Evolutionary conservation across 768 basidiomycete species (phyloP).

Genomic region (Naganishia vaughanmartiniae): DNA sequence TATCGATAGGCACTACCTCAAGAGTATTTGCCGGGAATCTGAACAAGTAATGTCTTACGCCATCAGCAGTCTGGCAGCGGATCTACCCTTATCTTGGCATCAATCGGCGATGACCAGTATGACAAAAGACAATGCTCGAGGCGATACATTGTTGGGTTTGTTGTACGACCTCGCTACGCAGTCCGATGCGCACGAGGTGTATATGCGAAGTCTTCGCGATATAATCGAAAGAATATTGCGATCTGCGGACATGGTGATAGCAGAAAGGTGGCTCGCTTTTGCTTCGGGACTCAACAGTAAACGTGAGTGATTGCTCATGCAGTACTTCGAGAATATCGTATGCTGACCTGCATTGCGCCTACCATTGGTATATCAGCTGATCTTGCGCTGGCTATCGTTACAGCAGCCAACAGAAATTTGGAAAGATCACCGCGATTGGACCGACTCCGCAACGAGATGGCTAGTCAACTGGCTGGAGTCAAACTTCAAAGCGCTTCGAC

Average conservation of each 20-base stretch:
- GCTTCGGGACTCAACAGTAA: slow-evolving; percentile 64
- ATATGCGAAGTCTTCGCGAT: slow-evolving; percentile 61
- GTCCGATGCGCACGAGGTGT: slow-evolving; percentile 42
- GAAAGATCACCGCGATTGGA: slow-evolving; percentile 63
- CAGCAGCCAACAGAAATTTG: slow-evolving; percentile 57
- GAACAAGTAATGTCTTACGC: slow-evolving; percentile 58
- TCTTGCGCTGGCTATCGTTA: slow-evolving; percentile 62
- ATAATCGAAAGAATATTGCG: slow-evolving; percentile 61
- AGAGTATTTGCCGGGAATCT: slow-evolving; percentile 8
- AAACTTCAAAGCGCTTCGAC: slow-evolving; percentile 63
- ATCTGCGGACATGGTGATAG: slow-evolving; percentile 62
- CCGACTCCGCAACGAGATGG: slow-evolving; percentile 83
- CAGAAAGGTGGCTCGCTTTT: slow-evolving; percentile 73
- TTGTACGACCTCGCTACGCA: slow-evolving; percentile 17
- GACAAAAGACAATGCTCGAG: slow-evolving; percentile 1
- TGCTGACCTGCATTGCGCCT: neutral
- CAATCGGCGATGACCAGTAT: slow-evolving; percentile 44
- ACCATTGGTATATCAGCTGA: neutral
- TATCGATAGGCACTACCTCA: slow-evolving; percentile 50
- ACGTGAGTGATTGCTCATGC: slow-evolving; percentile 56
- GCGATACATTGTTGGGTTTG: slow-evolving; percentile 41
- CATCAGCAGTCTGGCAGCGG: slow-evolving; percentile 57
- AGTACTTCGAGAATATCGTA: neutral
- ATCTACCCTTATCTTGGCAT: slow-evolving; percentile 57
- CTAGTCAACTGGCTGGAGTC: slow-evolving; percentile 72